Percentiles rank a stretch among this genome's conserved stretches.
These are phyloP conservation scores for Cordyceps fumosorosea DNA, from an alignment of 2,329 filamentous ascomycete genomes.

Conservation along the genomic window DNA sequence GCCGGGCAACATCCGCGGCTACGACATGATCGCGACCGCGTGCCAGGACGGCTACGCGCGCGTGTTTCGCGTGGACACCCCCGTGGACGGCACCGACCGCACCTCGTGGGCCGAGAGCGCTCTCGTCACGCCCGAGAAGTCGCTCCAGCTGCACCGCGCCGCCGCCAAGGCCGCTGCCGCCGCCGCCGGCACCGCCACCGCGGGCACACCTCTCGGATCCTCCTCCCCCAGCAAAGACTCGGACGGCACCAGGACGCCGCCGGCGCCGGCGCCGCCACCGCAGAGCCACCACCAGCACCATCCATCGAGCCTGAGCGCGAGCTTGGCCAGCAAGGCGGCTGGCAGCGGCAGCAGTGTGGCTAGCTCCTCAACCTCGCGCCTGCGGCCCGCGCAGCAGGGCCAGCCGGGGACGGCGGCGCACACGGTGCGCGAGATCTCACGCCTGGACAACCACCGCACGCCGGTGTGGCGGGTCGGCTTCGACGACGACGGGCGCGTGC, in stretches of 20 bases:
- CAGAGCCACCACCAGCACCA: constrained; percentile 26
- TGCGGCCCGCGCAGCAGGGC: constrained; percentile 53
- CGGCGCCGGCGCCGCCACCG: neutral
- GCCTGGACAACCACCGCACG: constrained; percentile 59
- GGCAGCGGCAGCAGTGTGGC: neutral
- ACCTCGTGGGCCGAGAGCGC: constrained; percentile 43
- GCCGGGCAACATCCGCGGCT: constrained; percentile 81
- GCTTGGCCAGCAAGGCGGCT: constrained; percentile 44
- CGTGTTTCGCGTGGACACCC: constrained; percentile 75
- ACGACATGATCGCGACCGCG: constrained; percentile 84
- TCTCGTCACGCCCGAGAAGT: constrained; percentile 31
- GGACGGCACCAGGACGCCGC: neutral
- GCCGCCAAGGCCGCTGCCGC: constrained; percentile 17
- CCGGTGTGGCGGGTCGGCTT: constrained; percentile 73
- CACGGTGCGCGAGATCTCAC: constrained; percentile 48
- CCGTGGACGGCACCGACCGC: constrained; percentile 33
- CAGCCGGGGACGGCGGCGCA: constrained; percentile 29
- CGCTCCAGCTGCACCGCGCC: constrained; percentile 16
- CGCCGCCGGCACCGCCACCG: neutral
- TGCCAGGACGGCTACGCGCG: constrained; percentile 87
- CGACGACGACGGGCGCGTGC: constrained; percentile 61
- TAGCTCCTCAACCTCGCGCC: constrained; percentile 36
- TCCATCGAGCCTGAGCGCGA: constrained; percentile 44
- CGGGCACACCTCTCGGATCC: neutral
- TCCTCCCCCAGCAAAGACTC: constrained; percentile 17